These are phyloP conservation scores for Hemerocallis citrina DNA, from an alignment of 106 monocot genomes.

Conservation along the genomic window DNA sequence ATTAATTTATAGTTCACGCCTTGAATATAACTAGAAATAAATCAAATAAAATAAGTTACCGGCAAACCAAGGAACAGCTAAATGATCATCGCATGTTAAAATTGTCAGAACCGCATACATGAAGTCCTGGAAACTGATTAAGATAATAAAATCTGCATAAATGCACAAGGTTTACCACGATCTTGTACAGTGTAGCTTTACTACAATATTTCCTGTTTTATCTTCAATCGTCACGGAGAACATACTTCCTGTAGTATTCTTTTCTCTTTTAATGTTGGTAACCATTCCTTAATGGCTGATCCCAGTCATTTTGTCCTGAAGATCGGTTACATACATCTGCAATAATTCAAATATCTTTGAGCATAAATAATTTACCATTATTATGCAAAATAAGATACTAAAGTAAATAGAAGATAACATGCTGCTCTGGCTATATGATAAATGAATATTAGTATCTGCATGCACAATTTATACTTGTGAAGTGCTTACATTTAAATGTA, in stretches of 20 bases:
- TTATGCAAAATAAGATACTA: not conserved
- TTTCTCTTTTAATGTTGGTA: constrained; percentile 31
- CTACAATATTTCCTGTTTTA: constrained; percentile 42
- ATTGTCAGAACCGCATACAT: no score
- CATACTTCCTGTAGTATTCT: constrained; percentile 15
- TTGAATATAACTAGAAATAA: no score
- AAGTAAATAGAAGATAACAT: not conserved
- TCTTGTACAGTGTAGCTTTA: constrained; percentile 46
- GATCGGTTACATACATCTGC: constrained; percentile 61
- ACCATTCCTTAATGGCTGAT: constrained; percentile 61
- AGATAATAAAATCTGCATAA: not conserved
- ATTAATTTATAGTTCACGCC: not conserved
- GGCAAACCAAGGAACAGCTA: no score
- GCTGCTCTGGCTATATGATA: not conserved
- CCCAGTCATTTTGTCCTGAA: constrained; percentile 74
- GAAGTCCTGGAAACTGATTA: not conserved
- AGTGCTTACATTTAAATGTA: not conserved
- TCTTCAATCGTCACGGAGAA: constrained; percentile 63
- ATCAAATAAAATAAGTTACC: no score
- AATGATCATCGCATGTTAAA: no score
- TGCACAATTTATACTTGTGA: not conserved
- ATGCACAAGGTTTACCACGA: constrained; percentile 45
- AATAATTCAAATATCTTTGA: constrained; percentile 14
- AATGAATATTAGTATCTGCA: not conserved
- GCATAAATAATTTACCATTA: not conserved